These are phyloP conservation scores for Diaporthe longicolla DNA, from an alignment of 2,329 filamentous ascomycete species.

Conservation along the genomic window DNA sequence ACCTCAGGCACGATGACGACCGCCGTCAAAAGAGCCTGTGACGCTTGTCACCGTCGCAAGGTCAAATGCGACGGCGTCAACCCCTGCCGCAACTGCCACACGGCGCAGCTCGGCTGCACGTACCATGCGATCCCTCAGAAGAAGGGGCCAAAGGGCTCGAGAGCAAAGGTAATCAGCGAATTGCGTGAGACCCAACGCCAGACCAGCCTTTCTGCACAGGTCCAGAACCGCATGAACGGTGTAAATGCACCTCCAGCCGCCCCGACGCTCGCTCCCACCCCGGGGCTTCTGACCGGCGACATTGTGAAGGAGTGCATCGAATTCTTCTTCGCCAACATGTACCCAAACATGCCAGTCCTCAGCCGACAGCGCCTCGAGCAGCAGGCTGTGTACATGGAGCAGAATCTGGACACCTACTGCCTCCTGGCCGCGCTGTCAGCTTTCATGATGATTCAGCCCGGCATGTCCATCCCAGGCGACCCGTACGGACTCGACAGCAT, in stretches of 20 bases:
- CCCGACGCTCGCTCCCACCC: conserved; percentile 66
- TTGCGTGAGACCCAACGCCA: conserved; percentile 78
- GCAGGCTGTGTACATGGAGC: conserved; percentile 72
- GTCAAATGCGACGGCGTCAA: conserved; percentile 81
- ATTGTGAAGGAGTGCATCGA: conserved; percentile 76
- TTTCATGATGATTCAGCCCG: conserved; percentile 78
- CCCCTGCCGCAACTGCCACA: conserved; percentile 79
- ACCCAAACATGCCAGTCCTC: conserved; percentile 74
- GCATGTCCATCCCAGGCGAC: conserved; percentile 73
- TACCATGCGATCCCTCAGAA: conserved; percentile 83
- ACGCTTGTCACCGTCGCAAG: conserved; percentile 81
- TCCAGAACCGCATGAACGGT: conserved; percentile 72
- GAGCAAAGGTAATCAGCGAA: conserved; percentile 83
- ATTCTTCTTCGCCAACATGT: conserved; percentile 79
- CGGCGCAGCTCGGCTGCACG: conserved; percentile 77
- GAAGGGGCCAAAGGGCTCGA: conserved; percentile 81
- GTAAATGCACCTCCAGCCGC: conserved; percentile 63
- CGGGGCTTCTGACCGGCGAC: conserved; percentile 72
- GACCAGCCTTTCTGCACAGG: conserved; percentile 73
- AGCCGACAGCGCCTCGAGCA: conserved; percentile 71
- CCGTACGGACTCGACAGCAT: conserved; percentile 69
- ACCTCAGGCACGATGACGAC: conserved; percentile 58
- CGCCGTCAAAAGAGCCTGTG: conserved; percentile 75
- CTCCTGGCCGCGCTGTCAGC: conserved; percentile 75
- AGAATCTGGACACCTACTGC: conserved; percentile 74